These are phyloP conservation scores for Spathaspora passalidarum DNA, from an alignment of 805 yeast genomes.

Conservation along the genomic window DNA sequence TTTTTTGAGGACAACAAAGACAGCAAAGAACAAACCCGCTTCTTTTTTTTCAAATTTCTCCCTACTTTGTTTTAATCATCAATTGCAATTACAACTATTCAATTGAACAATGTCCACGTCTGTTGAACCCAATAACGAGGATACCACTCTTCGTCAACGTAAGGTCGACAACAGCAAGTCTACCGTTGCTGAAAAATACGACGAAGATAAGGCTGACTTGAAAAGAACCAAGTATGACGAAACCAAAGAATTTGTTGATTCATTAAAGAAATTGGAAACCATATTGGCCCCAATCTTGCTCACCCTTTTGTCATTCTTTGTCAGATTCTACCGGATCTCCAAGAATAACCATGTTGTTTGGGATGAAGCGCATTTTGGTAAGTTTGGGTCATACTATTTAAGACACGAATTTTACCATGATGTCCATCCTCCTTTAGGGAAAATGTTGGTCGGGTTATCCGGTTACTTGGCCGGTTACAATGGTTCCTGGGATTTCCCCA, in stretches of 20 bases:
- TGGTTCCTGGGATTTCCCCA: conserved; percentile 70
- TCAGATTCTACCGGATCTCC: conserved; percentile 60
- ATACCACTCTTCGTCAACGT: conserved; percentile 19
- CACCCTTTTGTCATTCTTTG: conserved; percentile 65
- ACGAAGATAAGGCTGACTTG: conserved; percentile 12
- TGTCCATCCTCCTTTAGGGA: conserved; percentile 86
- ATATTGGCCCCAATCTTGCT: conserved; percentile 58
- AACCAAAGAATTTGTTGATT: conserved; percentile 24
- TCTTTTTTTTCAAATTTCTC: conserved; percentile 2
- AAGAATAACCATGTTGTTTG: conserved; percentile 63
- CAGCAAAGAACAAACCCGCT: not conserved
- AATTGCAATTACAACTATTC: not conserved
- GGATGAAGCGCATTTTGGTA: conserved; percentile 92
- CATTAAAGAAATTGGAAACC: conserved; percentile 31
- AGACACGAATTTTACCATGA: conserved; percentile 81
- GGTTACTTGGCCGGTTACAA: conserved; percentile 83
- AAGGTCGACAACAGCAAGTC: conserved; percentile 1
- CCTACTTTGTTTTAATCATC: conserved; percentile 2
- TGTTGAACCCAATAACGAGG: conserved; percentile 15
- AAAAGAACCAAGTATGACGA: conserved; percentile 24
- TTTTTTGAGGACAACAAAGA: conserved; percentile 5
- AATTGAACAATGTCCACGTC: conserved; percentile 20
- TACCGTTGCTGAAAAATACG: conserved; percentile 6
- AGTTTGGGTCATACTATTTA: conserved; percentile 77
- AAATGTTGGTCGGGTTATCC: conserved; percentile 73